phyloP scores from a whole-genome alignment of 164 flowering plant genomes.

The Paratinospora sagittata region DNA sequence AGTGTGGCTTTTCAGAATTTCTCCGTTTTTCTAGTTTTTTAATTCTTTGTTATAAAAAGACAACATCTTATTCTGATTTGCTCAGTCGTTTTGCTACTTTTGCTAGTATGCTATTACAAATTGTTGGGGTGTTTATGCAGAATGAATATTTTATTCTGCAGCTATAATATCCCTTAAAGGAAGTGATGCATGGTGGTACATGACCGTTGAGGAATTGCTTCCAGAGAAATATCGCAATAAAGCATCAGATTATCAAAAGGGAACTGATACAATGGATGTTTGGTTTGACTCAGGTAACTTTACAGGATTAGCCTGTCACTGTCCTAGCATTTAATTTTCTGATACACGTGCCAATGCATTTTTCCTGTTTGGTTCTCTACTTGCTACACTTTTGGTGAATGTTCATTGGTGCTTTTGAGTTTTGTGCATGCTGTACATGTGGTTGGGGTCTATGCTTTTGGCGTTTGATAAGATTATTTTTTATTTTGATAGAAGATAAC shows the following conservation, averaged over 20 bases:
- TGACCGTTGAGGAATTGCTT: constrained; percentile 75
- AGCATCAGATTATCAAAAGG: constrained; percentile 82
- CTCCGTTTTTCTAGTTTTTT: not conserved
- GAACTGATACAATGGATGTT: constrained; percentile 98
- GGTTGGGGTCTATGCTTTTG: not conserved
- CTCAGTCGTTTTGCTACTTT: not conserved
- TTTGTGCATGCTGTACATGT: not conserved
- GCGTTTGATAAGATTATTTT: not conserved
- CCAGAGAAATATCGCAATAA: constrained; percentile 71
- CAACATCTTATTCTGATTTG: not conserved
- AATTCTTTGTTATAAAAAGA: not conserved
- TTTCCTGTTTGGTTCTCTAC: not conserved
- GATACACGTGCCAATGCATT: not conserved
- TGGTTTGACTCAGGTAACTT: constrained; percentile 95
- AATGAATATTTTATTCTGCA: constrained; percentile 31
- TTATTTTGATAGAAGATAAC: no score
- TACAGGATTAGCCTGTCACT: not conserved
- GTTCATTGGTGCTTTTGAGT: not conserved
- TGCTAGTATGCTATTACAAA: not conserved
- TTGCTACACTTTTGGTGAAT: not conserved
- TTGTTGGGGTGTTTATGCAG: not conserved
- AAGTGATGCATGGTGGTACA: constrained; percentile 99
- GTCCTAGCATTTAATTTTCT: constrained; percentile 4
- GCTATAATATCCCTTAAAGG: constrained; percentile 82
- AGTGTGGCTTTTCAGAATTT: not conserved